Conservation (phyloP, 768 basidiomycete species). For the Kwoniella mangroviensis region DNA sequence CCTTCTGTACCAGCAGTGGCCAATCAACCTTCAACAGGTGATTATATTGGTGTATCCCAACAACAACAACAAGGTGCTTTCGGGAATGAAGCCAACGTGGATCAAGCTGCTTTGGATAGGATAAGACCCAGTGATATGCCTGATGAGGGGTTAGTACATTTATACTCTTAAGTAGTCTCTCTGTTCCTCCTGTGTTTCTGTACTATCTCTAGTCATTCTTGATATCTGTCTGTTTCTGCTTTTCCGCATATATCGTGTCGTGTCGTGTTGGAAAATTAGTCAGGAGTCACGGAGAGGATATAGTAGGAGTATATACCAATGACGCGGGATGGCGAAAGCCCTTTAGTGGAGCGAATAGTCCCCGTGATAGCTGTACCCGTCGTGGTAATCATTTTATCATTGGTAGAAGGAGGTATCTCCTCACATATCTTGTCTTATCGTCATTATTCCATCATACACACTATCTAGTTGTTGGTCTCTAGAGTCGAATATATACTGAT, state of each 20-base stretch:
- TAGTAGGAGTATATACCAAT: too few species aligned
- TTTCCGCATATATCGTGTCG: neutral
- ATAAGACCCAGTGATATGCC: constrained; percentile 77
- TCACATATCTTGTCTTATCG: too few species aligned
- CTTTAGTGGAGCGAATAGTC: too few species aligned
- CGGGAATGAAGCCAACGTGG: neutral
- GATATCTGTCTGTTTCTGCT: constrained; percentile 3
- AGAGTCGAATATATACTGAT: too few species aligned
- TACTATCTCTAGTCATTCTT: neutral
- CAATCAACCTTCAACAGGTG: constrained; percentile 8
- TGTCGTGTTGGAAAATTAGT: neutral
- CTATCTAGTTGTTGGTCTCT: too few species aligned
- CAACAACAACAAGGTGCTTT: constrained; percentile 23
- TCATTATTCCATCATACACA: too few species aligned
- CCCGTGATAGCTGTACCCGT: too few species aligned
- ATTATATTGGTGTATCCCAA: constrained; percentile 4
- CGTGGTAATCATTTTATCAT: too few species aligned
- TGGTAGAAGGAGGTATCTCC: too few species aligned
- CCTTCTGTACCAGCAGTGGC: neutral
- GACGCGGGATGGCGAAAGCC: too few species aligned
- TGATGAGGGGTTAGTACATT: constrained; percentile 90
- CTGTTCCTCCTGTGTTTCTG: constrained; percentile 61
- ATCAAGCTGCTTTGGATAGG: constrained; percentile 34
- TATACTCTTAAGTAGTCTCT: constrained; percentile 23
- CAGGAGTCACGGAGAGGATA: too few species aligned